Evolutionary conservation across 345 rosid species (phyloP).

Genomic region (Linum usitatissimum): DNA sequence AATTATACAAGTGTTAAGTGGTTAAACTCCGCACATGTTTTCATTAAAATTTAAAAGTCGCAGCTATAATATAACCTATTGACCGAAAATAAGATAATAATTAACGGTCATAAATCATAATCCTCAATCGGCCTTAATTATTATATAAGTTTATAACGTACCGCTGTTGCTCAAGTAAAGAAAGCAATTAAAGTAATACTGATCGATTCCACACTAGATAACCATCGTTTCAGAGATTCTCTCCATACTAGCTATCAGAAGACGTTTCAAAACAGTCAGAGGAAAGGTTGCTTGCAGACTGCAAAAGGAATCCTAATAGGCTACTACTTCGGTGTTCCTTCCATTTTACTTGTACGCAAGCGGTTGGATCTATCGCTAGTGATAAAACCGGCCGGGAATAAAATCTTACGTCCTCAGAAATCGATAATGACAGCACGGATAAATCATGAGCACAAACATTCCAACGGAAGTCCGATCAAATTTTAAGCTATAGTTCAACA

Average conservation of each 20-base stretch:
- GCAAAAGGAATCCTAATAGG: neutral
- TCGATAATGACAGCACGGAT: neutral
- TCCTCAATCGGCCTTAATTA: neutral
- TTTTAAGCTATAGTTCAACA: too few relatives aligned
- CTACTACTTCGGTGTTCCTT: neutral
- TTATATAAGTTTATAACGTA: neutral
- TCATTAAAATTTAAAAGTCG: neutral
- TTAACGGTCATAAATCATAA: neutral
- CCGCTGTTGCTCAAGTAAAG: neutral
- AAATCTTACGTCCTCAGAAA: neutral
- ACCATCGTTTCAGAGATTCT: too few relatives aligned
- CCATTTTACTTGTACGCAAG: neutral
- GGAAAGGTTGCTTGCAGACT: neutral
- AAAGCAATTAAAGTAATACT: neutral
- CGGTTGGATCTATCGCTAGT: neutral
- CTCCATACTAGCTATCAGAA: neutral
- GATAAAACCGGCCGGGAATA: neutral
- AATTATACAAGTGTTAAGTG: neutral
- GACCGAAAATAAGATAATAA: neutral
- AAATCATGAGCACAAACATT: neutral
- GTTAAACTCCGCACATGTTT: neutral
- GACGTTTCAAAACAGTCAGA: neutral
- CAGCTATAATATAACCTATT: too few relatives aligned
- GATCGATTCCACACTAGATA: too few relatives aligned
- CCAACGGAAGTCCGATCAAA: neutral